These are phyloP conservation scores for Candida sp. DNA, from an alignment of 1,139 yeast species.

Conservation along the genomic window DNA sequence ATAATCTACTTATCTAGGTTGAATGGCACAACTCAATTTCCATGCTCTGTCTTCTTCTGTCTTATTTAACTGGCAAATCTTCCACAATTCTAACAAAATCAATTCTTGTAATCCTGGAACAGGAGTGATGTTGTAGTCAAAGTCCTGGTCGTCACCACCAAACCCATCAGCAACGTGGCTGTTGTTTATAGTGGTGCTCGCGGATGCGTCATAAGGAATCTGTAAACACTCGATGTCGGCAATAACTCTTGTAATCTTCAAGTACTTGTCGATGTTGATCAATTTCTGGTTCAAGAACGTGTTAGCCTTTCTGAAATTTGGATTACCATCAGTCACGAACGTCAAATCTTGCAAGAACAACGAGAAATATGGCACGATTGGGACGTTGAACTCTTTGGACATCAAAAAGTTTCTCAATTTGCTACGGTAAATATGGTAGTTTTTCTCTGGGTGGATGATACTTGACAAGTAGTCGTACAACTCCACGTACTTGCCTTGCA, in stretches of 20 bases:
- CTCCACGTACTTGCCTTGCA: conserved; percentile 68
- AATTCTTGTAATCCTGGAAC: conserved; percentile 64
- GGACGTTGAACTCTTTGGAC: conserved; percentile 56
- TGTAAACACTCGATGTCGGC: conserved; percentile 84
- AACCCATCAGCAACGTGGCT: conserved; percentile 2
- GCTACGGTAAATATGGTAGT: conserved; percentile 75
- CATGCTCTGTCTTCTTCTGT: conserved; percentile 72
- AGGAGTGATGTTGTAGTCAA: conserved; percentile 39
- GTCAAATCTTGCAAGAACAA: conserved; percentile 87
- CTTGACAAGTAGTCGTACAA: conserved; percentile 70
- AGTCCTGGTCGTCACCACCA: conserved; percentile 11
- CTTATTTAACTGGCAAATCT: conserved; percentile 62
- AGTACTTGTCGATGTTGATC: conserved; percentile 84
- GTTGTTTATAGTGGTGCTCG: not conserved
- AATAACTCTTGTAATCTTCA: conserved; percentile 72
- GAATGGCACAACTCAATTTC: conserved; percentile 66
- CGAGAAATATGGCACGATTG: conserved; percentile 88
- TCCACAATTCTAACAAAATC: conserved; percentile 71
- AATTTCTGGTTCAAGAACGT: conserved; percentile 62
- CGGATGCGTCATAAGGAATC: conserved; percentile 48
- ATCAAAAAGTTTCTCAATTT: conserved; percentile 62
- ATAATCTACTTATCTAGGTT: conserved; percentile 29
- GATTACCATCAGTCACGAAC: conserved; percentile 87
- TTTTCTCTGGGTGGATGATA: conserved; percentile 83
- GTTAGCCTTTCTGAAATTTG: conserved; percentile 65